A percentile compares a stretch with the other conserved stretches of the same genome.
These are phyloP conservation scores for Trametes cubensis DNA, from an alignment of 768 basidiomycete genomes.

Conservation along the genomic window DNA sequence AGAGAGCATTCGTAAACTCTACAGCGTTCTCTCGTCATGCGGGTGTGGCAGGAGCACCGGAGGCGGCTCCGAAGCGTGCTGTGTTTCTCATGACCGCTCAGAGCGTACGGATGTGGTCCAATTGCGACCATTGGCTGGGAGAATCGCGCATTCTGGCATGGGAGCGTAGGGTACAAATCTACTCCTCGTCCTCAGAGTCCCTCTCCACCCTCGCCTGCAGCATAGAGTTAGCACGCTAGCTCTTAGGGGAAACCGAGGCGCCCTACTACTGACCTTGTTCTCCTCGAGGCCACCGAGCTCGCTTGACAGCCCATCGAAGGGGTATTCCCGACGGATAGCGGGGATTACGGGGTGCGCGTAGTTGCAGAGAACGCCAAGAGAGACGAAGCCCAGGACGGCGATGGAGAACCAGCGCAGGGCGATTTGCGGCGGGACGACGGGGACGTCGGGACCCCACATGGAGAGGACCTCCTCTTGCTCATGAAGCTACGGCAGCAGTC, in stretches of 20 bases:
- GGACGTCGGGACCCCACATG: conserved; percentile 86
- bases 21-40: no score
- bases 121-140: neutral
- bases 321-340: conserved; percentile 73
- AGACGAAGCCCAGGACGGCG: conserved; percentile 63
- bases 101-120: neutral
- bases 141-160: neutral
- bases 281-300: conserved; percentile 81
- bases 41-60: no score
- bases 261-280: conserved; percentile 61
- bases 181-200: conserved; percentile 38
- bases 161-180: conserved; percentile 9
- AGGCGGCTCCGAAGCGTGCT: no score
- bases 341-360: conserved; percentile 62
- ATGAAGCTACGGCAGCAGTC: conserved; percentile 55
- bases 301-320: conserved; percentile 69
- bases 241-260: neutral
- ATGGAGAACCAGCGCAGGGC: conserved; percentile 69
- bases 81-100: no score
- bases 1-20: neutral
- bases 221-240: neutral
- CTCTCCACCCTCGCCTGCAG: conserved; percentile 42
- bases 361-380: conserved; percentile 62
- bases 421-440: conserved; percentile 57
- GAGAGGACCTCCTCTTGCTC: conserved; percentile 80